These are phyloP conservation scores for Capsicum baccatum DNA, from an alignment of 257 asterid genomes.

Conservation along the genomic window DNA sequence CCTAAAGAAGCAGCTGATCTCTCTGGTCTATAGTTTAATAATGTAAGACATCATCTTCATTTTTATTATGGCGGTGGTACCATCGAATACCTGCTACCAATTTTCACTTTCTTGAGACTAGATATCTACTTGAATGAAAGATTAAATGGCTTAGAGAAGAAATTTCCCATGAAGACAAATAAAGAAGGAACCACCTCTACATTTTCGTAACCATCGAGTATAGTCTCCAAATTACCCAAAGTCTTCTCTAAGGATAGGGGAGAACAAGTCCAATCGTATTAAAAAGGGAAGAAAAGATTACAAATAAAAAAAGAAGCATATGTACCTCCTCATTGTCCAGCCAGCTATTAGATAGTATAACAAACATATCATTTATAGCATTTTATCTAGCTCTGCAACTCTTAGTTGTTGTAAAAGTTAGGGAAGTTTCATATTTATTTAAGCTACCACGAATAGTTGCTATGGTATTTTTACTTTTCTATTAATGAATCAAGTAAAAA, in stretches of 20 bases:
- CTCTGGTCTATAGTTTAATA: too few relatives aligned
- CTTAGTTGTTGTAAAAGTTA: conserved; percentile 61
- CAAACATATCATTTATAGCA: conserved; percentile 69
- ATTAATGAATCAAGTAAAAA: too few relatives aligned
- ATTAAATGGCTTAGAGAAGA: conserved; percentile 86
- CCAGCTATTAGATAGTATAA: too few relatives aligned
- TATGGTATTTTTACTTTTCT: not conserved
- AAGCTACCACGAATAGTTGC: not conserved
- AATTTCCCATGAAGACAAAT: conserved; percentile 37
- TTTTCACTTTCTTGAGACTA: conserved; percentile 62
- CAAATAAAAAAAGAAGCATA: conserved; percentile 27
- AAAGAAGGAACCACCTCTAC: conserved; percentile 85
- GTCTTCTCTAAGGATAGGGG: conserved; percentile 73
- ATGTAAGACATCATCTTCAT: too few relatives aligned
- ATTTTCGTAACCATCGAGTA: conserved; percentile 81
- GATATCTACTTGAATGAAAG: conserved; percentile 82
- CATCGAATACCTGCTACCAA: not conserved
- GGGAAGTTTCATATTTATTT: conserved; percentile 36
- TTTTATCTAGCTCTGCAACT: conserved; percentile 80
- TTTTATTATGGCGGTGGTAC: too few relatives aligned
- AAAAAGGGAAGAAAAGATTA: conserved; percentile 30
- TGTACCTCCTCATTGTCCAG: conserved; percentile 59
- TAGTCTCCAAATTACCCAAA: conserved; percentile 73
- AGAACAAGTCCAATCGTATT: conserved; percentile 41
- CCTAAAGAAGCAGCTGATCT: too few relatives aligned